Evolutionary conservation across 768 basidiomycete genomes (phyloP), one percentile per base, ranked within the genome.

Genomic region (Heimioporus sp.): DNA sequence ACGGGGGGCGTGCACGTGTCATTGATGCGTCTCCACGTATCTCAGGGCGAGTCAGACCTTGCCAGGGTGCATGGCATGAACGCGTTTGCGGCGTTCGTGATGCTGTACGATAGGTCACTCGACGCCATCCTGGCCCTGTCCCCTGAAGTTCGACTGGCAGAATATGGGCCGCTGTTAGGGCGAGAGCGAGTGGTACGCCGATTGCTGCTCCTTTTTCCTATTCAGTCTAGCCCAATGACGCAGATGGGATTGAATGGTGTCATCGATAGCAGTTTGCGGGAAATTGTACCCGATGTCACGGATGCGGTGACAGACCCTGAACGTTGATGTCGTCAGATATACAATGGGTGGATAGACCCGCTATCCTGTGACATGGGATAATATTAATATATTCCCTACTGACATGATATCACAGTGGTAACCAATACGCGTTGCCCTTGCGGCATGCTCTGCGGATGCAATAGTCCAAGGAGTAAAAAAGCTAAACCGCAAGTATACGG

Each of bases 61-160:
- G 77, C 80, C 0, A 62, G 66, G 2, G 72, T 81, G 10, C 69
- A 74, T 6, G 84, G 86, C 15, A 83, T 91, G 80, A 91, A 91
- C 52, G 68, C 73, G 7, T 87, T 89, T 62, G 81, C 82, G 1
- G 82, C 89, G 7, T 76, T 79, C n/a, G 67, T 85, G 4, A 76
- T 91, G 51, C 68, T 90, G 2, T 80, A 75, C 47, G 77, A 81
- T 51, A 72, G 74, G 8, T 69, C 74, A 5, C 59, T 87, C 7
- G 76, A 83, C 15, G 74, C 80, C 4, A 81, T 89, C 59, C 59
- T 91, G 21, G 73, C 79, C 13, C 65, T 78, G 66, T 63, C 70
- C 10, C 63, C 80, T 4, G 75, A 84, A 37, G 73, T 68, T 35
- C 73, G 86, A 45, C 37, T 78, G 10, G 65, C 72, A 13, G 63